phyloP scores from a whole-genome alignment of 1,284 basidiomycete genomes.

The Cryptococcus sp. region DNA sequence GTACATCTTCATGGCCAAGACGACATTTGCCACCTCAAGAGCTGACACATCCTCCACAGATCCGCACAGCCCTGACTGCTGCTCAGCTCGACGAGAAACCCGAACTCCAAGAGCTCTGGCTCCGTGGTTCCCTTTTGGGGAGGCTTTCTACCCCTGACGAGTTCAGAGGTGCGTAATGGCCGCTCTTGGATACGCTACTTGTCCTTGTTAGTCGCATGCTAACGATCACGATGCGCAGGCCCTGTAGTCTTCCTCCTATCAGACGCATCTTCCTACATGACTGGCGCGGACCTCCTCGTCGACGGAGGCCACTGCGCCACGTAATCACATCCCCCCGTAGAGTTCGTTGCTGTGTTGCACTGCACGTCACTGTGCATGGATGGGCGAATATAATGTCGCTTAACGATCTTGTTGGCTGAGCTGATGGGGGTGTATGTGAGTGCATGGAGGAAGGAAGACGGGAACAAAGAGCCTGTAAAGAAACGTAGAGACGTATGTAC shows the following conservation, averaged over 20 bases:
- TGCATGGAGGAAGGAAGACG: no score
- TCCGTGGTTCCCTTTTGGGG: conserved; percentile 24
- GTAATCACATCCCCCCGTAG: conserved; percentile 1
- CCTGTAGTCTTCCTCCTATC: conserved; percentile 50
- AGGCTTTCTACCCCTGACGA: conserved; percentile 36
- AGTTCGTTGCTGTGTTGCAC: no score
- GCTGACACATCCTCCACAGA: conserved; percentile 52
- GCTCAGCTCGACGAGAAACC: conserved; percentile 33
- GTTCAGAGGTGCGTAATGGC: conserved; percentile 25
- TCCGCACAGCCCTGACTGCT: conserved; percentile 58
- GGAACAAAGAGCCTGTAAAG: no score
- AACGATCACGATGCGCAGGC: conserved; percentile 12
- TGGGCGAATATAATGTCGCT: no score
- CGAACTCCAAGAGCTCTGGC: conserved; percentile 34
- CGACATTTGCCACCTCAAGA: conserved; percentile 24
- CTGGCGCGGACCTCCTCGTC: conserved; percentile 40
- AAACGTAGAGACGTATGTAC: no score
- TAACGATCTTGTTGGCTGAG: no score
- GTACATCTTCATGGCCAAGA: conserved; percentile 2
- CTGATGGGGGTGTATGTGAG: no score
- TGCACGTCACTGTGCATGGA: no score
- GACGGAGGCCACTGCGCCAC: conserved; percentile 46
- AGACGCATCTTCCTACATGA: conserved; percentile 42
- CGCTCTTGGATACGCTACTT: no score
- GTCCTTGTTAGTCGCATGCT: not conserved